phyloP scores from a whole-genome alignment of 805 yeast genomes.

The Suhomyces faveliae region DNA sequence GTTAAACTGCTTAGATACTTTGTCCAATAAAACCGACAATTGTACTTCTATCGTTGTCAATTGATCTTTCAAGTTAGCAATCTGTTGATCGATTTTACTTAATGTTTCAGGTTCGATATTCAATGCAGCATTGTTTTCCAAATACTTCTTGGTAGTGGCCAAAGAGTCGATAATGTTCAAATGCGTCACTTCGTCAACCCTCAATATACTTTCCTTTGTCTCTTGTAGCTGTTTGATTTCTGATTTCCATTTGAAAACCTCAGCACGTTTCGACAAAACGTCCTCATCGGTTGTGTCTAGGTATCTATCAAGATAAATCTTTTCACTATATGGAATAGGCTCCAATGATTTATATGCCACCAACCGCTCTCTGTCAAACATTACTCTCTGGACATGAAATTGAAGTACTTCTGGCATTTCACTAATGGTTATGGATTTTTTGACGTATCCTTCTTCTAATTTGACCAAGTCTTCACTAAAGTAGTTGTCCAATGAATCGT shows the following conservation, averaged over 20 bases:
- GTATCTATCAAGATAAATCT: constrained; percentile 83
- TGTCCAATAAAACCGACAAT: constrained; percentile 44
- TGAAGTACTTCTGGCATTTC: constrained; percentile 81
- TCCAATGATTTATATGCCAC: constrained; percentile 80
- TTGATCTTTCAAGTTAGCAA: constrained; percentile 47
- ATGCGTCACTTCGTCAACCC: constrained; percentile 38
- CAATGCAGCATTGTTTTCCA: constrained; percentile 37
- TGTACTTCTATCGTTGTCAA: constrained; percentile 40
- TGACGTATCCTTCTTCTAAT: constrained; percentile 70
- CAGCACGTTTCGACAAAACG: constrained; percentile 51
- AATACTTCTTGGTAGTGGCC: constrained; percentile 54
- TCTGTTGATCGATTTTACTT: constrained; percentile 45
- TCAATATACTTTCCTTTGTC: constrained; percentile 42
- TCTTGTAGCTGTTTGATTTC: constrained; percentile 44
- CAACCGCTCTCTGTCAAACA: constrained; percentile 71
- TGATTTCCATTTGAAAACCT: constrained; percentile 64
- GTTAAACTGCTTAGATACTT: constrained; percentile 60
- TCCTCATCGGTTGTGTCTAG: constrained; percentile 63
- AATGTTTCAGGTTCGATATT: constrained; percentile 48
- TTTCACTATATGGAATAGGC: constrained; percentile 77
- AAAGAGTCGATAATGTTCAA: constrained; percentile 42
- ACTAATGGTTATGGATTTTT: constrained; percentile 68
- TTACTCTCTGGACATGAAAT: constrained; percentile 91
- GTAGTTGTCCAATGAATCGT: constrained; percentile 85
- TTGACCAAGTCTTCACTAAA: constrained; percentile 72